phyloP scores from a whole-genome alignment of 1,139 yeast genomes.

The Barnettozyma hawaiiensis region DNA sequence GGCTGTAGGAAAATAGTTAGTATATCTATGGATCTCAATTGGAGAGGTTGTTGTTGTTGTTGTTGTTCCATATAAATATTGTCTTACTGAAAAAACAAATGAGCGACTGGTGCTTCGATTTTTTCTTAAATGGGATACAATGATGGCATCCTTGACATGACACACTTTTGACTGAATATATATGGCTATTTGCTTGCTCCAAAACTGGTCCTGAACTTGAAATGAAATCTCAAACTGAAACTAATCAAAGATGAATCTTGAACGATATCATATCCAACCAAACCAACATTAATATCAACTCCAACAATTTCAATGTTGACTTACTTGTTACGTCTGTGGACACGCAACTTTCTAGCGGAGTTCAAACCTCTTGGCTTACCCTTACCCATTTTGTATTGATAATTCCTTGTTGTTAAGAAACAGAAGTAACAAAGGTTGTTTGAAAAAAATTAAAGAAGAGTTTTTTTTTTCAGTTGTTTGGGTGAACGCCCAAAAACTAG shows the following conservation, averaged over 20 bases:
- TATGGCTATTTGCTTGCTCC: neutral
- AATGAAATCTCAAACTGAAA: no score
- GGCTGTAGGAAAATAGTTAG: constrained; percentile 37
- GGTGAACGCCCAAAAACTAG: neutral
- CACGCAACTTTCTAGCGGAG: constrained; percentile 99
- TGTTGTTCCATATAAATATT: neutral
- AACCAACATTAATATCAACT: neutral
- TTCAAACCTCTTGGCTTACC: constrained; percentile 98
- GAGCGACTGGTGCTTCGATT: neutral
- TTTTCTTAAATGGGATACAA: neutral
- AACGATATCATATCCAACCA: neutral
- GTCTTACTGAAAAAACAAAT: no score
- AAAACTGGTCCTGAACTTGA: no score
- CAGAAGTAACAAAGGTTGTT: constrained; percentile 3
- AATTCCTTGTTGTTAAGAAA: constrained; percentile 10
- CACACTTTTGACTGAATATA: no score
- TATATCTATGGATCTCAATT: constrained; percentile 17
- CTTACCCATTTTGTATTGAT: constrained; percentile 62
- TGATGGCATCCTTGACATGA: neutral
- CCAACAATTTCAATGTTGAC: constrained; percentile 22
- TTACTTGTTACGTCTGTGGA: constrained; percentile 96
- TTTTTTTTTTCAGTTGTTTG: constrained; percentile 11
- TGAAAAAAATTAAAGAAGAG: constrained; percentile 21
- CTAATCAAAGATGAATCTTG: no score
- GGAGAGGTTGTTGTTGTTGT: neutral